Conservation (phyloP, 441 rosid species). For the Corymbia calophylla region DNA sequence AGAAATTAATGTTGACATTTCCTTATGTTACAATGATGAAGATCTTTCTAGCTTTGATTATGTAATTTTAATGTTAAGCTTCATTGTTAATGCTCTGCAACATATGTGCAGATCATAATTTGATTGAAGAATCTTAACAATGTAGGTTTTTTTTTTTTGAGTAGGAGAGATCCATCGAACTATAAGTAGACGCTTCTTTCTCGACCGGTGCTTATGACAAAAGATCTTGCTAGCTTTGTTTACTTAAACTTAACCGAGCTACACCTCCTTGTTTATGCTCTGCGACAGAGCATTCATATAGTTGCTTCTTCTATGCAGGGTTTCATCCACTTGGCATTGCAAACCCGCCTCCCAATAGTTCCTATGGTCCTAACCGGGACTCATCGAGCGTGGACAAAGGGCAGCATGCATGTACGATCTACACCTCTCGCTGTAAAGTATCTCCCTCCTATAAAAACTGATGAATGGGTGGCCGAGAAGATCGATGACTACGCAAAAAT, state of each 20-base stretch:
- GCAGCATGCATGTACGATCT: conserved; percentile 39
- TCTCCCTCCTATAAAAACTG: conserved; percentile 41
- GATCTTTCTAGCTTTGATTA: neutral
- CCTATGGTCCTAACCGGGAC: conserved; percentile 46
- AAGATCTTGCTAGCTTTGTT: neutral
- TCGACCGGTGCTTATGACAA: neutral
- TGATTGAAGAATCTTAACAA: neutral
- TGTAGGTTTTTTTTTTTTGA: neutral
- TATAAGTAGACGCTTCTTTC: neutral
- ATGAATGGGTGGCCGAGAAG: conserved; percentile 30
- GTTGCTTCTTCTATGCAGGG: conserved; percentile 28
- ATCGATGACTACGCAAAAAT: conserved; percentile 25
- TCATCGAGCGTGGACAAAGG: conserved; percentile 54
- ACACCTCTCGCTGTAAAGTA: conserved; percentile 36
- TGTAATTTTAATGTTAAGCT: neutral
- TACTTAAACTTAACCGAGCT: neutral
- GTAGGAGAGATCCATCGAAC: neutral
- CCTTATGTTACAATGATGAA: neutral
- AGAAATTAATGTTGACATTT: neutral
- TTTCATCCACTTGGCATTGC: conserved; percentile 46
- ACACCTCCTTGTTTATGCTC: neutral
- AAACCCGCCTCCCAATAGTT: conserved; percentile 42
- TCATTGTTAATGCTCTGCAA: neutral
- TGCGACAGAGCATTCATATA: neutral
- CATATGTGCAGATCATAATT: neutral